phyloP scores from a whole-genome alignment of 1,284 basidiomycete genomes.

The Melampsora medusae region DNA sequence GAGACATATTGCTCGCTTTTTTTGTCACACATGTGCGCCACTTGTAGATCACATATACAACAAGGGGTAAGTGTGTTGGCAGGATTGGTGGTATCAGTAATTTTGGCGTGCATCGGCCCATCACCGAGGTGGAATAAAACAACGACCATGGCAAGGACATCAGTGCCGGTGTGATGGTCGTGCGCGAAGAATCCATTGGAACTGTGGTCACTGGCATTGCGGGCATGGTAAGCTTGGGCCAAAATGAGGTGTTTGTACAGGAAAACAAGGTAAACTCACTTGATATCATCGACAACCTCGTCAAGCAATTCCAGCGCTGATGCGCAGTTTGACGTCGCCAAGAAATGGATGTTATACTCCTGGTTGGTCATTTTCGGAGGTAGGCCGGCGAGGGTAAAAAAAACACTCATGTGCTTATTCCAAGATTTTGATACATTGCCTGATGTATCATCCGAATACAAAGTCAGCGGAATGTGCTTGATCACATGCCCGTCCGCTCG shows the following conservation, averaged over 20 bases:
- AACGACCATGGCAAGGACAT: not conserved
- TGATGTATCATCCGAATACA: no score
- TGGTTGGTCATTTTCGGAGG: no score
- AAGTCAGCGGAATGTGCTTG: no score
- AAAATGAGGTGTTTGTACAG: no score
- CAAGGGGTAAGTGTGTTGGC: not conserved
- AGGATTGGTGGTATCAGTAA: not conserved
- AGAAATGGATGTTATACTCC: no score
- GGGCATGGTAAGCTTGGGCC: no score
- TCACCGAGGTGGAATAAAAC: constrained; percentile 1
- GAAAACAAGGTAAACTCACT: not conserved
- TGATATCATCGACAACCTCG: constrained; percentile 6
- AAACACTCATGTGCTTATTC: constrained; percentile 10
- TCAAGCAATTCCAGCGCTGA: no score
- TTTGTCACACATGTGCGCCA: no score
- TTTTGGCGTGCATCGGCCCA: not conserved
- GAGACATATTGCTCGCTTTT: no score
- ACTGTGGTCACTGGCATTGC: constrained; percentile 9
- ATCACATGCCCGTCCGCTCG: no score
- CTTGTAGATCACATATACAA: not conserved
- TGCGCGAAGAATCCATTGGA: not conserved
- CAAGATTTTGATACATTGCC: constrained; percentile 50
- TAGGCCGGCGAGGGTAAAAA: not conserved
- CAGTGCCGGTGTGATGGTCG: not conserved
- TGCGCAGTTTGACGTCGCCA: no score